phyloP scores from a whole-genome alignment of 768 basidiomycete species.

The Lyophyllum decastes region DNA sequence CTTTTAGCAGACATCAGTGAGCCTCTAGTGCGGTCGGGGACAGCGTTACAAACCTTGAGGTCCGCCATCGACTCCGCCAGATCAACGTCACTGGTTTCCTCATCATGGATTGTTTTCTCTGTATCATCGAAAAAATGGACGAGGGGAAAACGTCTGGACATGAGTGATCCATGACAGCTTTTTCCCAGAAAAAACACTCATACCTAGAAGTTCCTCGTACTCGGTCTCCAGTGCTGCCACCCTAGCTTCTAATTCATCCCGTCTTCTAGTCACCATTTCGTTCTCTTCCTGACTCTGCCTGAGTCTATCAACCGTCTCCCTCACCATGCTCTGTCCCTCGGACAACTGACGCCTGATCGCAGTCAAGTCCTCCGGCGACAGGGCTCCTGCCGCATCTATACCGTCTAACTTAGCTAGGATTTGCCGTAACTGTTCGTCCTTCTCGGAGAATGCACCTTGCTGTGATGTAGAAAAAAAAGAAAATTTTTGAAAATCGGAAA shows the following conservation, averaged over 20 bases:
- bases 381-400: conserved; percentile 65
- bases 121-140: conserved; percentile 16
- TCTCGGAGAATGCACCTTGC: conserved; percentile 95
- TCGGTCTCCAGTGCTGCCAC: conserved; percentile 84
- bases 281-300: conserved; percentile 92
- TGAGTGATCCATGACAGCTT: conserved; percentile 16
- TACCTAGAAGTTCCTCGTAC: conserved; percentile 95
- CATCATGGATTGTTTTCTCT: conserved; percentile 93
- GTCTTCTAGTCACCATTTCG: conserved; percentile 77
- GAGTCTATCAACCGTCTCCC: conserved; percentile 88
- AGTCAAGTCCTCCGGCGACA: conserved; percentile 77
- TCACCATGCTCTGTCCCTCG: conserved; percentile 82
- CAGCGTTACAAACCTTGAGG: conserved; percentile 65
- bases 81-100: conserved; percentile 83
- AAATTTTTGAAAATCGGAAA: conserved; percentile 2
- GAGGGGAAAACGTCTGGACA: neutral
- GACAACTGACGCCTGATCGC: conserved; percentile 85
- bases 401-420: conserved; percentile 83
- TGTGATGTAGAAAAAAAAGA: conserved; percentile 25
- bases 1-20: conserved; percentile 40
- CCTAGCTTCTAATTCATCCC: conserved; percentile 86
- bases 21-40: neutral
- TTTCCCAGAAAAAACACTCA: conserved; percentile 25
- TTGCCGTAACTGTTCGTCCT: conserved; percentile 89
- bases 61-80: conserved; percentile 84